These are phyloP conservation scores for Cercospora nicotianae DNA, from an alignment of 2,329 filamentous ascomycete genomes.

Conservation along the genomic window DNA sequence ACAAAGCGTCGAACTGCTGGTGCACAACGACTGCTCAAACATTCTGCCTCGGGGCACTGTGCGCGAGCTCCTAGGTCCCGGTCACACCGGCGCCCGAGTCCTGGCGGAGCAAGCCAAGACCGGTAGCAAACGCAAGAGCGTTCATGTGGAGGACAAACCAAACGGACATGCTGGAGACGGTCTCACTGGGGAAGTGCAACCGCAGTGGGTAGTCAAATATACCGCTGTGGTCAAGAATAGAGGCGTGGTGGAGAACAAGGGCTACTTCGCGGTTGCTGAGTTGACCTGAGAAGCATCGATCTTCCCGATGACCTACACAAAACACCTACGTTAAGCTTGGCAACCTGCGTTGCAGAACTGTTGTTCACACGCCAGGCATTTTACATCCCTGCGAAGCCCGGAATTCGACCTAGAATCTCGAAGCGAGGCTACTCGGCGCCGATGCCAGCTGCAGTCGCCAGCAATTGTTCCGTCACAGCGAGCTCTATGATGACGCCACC, in stretches of 20 bases:
- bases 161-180: slow-evolving; percentile 64
- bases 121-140: slow-evolving; percentile 45
- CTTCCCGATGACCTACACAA: neutral
- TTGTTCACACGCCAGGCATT: neutral
- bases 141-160: slow-evolving; percentile 40
- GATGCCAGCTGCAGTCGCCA: neutral
- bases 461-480: neutral
- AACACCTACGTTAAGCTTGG: neutral
- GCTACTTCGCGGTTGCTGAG: slow-evolving; percentile 87
- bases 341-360: neutral
- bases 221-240: slow-evolving; percentile 91
- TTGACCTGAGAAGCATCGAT: slow-evolving; percentile 8
- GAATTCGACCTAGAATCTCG: neutral
- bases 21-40: slow-evolving; percentile 91
- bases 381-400: neutral
- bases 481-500: neutral
- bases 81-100: slow-evolving; percentile 70
- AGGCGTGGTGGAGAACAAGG: slow-evolving; percentile 97
- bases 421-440: neutral
- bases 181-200: slow-evolving; percentile 73
- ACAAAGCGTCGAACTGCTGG: slow-evolving; percentile 80
- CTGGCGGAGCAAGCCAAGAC: slow-evolving; percentile 56
- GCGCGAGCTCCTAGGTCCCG: slow-evolving; percentile 75
- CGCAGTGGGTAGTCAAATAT: slow-evolving; percentile 96
- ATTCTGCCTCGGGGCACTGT: slow-evolving; percentile 84